Conservation (phyloP, 1,139 yeast genomes). For the Hemisphaericaspora lyxosophila region DNA sequence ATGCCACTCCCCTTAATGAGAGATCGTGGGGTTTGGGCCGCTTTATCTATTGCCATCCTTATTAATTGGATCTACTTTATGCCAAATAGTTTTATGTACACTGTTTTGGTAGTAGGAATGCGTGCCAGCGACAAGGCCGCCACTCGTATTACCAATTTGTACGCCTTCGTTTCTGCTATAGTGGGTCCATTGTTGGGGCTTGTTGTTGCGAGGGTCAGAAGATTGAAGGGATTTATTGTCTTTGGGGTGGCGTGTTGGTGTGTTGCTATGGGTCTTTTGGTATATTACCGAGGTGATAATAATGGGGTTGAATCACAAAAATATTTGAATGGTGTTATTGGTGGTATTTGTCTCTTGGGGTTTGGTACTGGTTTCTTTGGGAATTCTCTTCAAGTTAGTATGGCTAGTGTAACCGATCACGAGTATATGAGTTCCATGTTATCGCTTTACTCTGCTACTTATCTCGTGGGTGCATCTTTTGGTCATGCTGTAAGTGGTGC, state of each 20-base stretch:
- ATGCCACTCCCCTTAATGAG: conserved; percentile 55
- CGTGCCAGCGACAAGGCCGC: conserved; percentile 59
- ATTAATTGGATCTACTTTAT: conserved; percentile 62
- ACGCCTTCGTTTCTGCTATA: conserved; percentile 64
- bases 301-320: conserved; percentile 23
- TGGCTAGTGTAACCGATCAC: conserved; percentile 61
- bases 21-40: conserved; percentile 62
- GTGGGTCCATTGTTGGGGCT: conserved; percentile 62
- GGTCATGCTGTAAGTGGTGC: conserved; percentile 62
- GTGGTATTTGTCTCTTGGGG: conserved; percentile 65
- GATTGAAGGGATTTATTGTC: conserved; percentile 60
- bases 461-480: conserved; percentile 60
- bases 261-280: conserved; percentile 28
- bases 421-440: conserved; percentile 65
- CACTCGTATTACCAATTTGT: conserved; percentile 60
- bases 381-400: conserved; percentile 64
- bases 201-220: conserved; percentile 48
- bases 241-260: conserved; percentile 55
- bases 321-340: conserved; percentile 57
- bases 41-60: conserved; percentile 51
- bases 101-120: conserved; percentile 63
- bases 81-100: conserved; percentile 68
- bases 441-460: conserved; percentile 54
- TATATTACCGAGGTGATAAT: conserved; percentile 31
- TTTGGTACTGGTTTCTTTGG: conserved; percentile 73